These are phyloP conservation scores for Ustulina deusta DNA, from an alignment of 2,329 filamentous ascomycete species.

Conservation along the genomic window DNA sequence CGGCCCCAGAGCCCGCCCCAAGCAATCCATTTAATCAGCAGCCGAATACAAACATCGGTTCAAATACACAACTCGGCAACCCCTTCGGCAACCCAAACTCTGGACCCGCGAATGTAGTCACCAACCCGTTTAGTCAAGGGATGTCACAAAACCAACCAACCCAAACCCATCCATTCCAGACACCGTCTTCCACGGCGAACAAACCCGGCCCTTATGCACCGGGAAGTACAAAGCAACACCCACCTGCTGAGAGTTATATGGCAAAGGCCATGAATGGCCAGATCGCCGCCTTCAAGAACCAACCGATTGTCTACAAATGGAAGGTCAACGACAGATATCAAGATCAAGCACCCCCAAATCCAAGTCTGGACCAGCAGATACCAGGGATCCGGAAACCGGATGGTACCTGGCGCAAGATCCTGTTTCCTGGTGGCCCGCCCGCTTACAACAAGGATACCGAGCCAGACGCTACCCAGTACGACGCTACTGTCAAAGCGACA, in stretches of 20 bases:
- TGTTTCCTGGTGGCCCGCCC: slow-evolving; percentile 79
- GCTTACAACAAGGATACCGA: slow-evolving; percentile 73
- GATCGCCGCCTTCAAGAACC: slow-evolving; percentile 72
- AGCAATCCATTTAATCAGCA: slow-evolving; percentile 48
- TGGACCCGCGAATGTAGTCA: slow-evolving; percentile 21
- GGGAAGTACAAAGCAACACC: slow-evolving; percentile 59
- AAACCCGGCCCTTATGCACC: slow-evolving; percentile 58
- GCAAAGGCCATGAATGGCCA: slow-evolving; percentile 57
- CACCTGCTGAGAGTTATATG: slow-evolving; percentile 59
- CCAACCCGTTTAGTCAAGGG: slow-evolving; percentile 48
- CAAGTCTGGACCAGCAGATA: slow-evolving; percentile 39
- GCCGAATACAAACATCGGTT: slow-evolving; percentile 17
- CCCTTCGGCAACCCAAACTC: slow-evolving; percentile 50
- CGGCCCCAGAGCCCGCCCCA: slow-evolving; percentile 40
- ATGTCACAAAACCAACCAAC: slow-evolving; percentile 31
- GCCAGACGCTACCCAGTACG: slow-evolving; percentile 64
- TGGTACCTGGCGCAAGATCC: slow-evolving; percentile 72
- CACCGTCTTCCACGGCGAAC: slow-evolving; percentile 32
- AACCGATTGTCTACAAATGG: slow-evolving; percentile 69
- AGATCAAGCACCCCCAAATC: slow-evolving; percentile 32
- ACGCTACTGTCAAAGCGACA: slow-evolving; percentile 68
- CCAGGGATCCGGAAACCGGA: slow-evolving; percentile 65
- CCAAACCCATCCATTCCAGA: slow-evolving; percentile 21
- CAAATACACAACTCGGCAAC: slow-evolving; percentile 37
- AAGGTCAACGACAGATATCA: slow-evolving; percentile 45